Conservation (phyloP, 768 basidiomycete species). For the Podaxis rugospora region DNA sequence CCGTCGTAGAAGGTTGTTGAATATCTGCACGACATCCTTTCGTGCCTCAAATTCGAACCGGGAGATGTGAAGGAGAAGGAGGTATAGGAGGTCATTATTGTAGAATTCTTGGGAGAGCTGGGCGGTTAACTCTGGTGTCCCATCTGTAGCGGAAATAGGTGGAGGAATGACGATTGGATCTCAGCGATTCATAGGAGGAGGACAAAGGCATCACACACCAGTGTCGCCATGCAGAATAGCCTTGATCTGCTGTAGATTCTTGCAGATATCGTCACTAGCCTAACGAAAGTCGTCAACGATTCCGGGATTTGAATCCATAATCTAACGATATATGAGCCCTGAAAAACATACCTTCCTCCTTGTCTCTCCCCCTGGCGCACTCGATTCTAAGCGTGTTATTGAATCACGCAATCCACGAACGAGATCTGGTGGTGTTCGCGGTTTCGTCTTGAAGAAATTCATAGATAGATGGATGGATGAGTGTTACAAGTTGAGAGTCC, state of each 20-base stretch:
- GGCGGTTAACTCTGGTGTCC: conserved; percentile 84
- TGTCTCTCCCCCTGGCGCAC: conserved; percentile 70
- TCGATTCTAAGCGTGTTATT: conserved; percentile 69
- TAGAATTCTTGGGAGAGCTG: conserved; percentile 97
- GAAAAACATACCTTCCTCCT: conserved; percentile 64
- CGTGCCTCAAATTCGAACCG: conserved; percentile 93
- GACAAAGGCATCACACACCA: conserved; percentile 42
- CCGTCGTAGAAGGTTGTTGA: conserved; percentile 83
- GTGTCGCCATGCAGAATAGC: conserved; percentile 83
- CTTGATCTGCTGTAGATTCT: conserved; percentile 90
- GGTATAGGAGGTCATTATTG: conserved; percentile 79
- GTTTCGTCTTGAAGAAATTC: conserved; percentile 97
- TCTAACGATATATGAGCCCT: background rate
- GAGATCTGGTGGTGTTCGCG: conserved; percentile 82
- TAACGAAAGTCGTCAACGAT: conserved; percentile 24
- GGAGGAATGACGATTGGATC: conserved; percentile 1
- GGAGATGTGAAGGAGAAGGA: conserved; percentile 76
- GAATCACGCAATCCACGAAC: conserved; percentile 79
- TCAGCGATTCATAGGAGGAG: background rate
- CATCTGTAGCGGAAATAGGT: conserved; percentile 42
- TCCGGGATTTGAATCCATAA: background rate
- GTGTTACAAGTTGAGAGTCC: conserved; percentile 10
- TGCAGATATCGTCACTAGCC: conserved; percentile 88
- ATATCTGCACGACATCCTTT: conserved; percentile 81
- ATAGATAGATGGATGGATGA: conserved; percentile 32